Base-by-base conservation (phyloP, 805 yeast genomes). In the Ogataea trehalophila region DNA sequence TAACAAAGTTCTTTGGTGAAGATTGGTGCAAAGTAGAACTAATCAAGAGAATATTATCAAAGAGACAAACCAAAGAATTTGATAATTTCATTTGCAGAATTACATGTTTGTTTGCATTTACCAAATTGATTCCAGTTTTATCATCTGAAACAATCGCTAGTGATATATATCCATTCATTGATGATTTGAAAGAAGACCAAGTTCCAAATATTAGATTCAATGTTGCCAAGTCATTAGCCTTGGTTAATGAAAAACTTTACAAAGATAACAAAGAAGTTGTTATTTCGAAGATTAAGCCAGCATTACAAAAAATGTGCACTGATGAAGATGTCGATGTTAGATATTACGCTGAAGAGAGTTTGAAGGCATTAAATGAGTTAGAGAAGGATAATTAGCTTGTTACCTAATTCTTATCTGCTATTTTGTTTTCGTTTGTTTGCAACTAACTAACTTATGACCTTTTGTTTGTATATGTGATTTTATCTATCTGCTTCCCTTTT, bases 131-230 rank as follows among this genome's bases (percentile, higher is more conserved):
- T 35, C 85, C 90, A 6, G 96, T 83, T 34, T 77, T 92, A 26
- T 69, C 74, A 50, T 70, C 78, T 33, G 68, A 73, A 36, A 77
- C 83, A 39, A 77, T 87, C 20, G 72, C 79, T 37, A 73, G 74
- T 37, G 83, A 83, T 55, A 78, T 91, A 40, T 72, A 90, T 58
- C 97, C 97, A 22, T 91, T 88, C 60, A 74, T 94, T 51, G 76
- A 81, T 55, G 81, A 79, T 42, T 74, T 92, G 58, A 74, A 82
- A 37, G 74, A 73, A 36, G 99, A 94, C 69, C 77, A 81, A 7
- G 97, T 94, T 47, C 97, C 99, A 58, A 94, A 94, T 67, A 91
- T 94, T 53, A 79, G 97, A 62, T 94, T 94, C 72, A 94, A 91
- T 69, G 90, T 87, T 52, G 97, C 99, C 26, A 90, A 89, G 67